Evolutionary conservation across 2,329 filamentous ascomycete genomes (phyloP), one percentile per base, ranked within the genome.

Genomic region (Elsinoe arachidis): DNA sequence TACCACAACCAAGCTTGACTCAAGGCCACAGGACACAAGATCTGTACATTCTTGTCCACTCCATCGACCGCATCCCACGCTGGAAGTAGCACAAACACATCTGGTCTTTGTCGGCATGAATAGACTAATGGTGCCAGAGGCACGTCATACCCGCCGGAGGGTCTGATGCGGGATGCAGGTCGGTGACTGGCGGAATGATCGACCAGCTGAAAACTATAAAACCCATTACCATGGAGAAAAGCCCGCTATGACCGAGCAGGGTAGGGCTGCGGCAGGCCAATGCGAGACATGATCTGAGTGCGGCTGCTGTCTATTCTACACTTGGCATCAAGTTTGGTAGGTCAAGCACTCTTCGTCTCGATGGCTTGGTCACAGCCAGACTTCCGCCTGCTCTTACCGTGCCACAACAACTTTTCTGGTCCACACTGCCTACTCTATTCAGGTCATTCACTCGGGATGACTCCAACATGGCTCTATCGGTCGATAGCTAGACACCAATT

Each of bases 331-430:
- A 33, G 12, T 19, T 37, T 10, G 35, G 33, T 38, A 53, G 49
- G 26, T 53, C 21, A n/a, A 15, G 33, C 33, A 53, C 49, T 15
- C 15, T 34, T 53, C 26, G 41, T 23, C 26, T 23, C 49, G 19
- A 53, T 39, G 33, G 34, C 49, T 53, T 35, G 41, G 33, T 53
- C 34, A 39, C 49, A 53, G 49, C 49, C 49, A 53, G 49, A 53
- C 35, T 53, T 39, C 49, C 49, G 49, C 49, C 49, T 39, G 19
- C 34, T 26, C 49, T 39, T 30, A 37, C 49, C 49, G 49, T 39
- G 49, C 46, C 46, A 51, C 46, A 51, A 35, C 26, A 34, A 34
- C 46, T 30, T 35, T 35, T 51, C 26, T 11, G 37, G 10, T 51
- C 17, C 46, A 51, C 26, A 51, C 46, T 34, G 33, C 30, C 30